Evolutionary conservation across 345 rosid species (phyloP).

Genomic region (Melastoma malabathricum): DNA sequence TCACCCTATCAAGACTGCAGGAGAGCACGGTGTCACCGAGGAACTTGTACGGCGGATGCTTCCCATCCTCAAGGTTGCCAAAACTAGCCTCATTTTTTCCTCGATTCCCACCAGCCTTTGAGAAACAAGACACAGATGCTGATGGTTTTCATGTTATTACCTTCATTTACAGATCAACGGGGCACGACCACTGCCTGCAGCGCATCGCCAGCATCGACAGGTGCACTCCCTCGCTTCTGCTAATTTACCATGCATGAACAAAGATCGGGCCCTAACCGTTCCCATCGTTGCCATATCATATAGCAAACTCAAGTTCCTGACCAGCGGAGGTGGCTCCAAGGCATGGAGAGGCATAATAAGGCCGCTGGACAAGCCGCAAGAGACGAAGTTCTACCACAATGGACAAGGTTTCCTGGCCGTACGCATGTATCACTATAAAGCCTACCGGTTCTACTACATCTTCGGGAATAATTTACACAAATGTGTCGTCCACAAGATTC

Average conservation of each 20-base stretch:
- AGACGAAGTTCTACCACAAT: constrained; percentile 47
- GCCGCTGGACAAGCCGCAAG: constrained; percentile 34
- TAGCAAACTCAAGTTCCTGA: constrained; percentile 42
- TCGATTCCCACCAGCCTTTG: neutral
- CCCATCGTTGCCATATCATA: neutral
- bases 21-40: constrained; percentile 46
- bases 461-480: constrained; percentile 40
- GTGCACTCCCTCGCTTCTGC: constrained; percentile 10
- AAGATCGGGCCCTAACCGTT: neutral
- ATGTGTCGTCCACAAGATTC: constrained; percentile 21
- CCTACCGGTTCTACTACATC: constrained; percentile 32
- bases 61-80: constrained; percentile 46
- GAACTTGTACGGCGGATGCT: constrained; percentile 39
- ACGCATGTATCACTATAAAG: constrained; percentile 18
- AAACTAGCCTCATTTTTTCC: too few relatives aligned
- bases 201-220: constrained; percentile 50
- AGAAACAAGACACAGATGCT: neutral
- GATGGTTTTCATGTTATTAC: too few relatives aligned
- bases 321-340: constrained; percentile 80
- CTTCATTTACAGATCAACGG: constrained; percentile 27
- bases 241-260: neutral
- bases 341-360: constrained; percentile 52
- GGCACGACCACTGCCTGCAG: constrained; percentile 81
- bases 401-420: constrained; percentile 77
- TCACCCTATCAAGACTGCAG: constrained; percentile 60